A percentile compares a stretch with the other conserved stretches of the same genome.
phyloP scores from a whole-genome alignment of 495 filamentous ascomycete species.

The Lophiotrema nucula region DNA sequence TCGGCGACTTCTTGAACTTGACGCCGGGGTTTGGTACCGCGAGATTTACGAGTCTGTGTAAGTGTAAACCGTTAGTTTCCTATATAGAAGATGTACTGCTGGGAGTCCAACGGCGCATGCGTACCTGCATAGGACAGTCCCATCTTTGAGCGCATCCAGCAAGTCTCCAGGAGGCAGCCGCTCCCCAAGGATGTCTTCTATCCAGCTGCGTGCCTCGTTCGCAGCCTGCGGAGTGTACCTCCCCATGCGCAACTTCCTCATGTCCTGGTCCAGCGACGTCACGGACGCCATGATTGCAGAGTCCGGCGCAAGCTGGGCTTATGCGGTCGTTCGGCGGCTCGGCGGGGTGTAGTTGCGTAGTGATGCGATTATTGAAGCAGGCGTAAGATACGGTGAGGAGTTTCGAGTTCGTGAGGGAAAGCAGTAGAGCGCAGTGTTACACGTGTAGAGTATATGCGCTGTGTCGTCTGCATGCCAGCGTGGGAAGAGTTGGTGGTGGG shows the following conservation, averaged over 20 bases:
- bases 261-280: slow-evolving; percentile 87
- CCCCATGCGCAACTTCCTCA: slow-evolving; percentile 86
- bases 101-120: slow-evolving; percentile 1
- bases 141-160: slow-evolving; percentile 83
- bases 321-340: neutral
- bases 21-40: slow-evolving; percentile 74
- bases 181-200: slow-evolving; percentile 77
- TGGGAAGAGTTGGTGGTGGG: slow-evolving; percentile 2
- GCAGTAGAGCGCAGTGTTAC: too few species aligned
- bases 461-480: slow-evolving; percentile 20
- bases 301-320: slow-evolving; percentile 2
- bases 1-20: slow-evolving; percentile 75
- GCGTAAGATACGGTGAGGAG: neutral
- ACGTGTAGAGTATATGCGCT: too few species aligned
- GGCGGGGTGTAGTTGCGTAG: neutral
- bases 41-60: slow-evolving; percentile 73
- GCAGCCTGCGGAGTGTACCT: slow-evolving; percentile 93
- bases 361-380: slow-evolving; percentile 7
- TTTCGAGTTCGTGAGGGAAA: too few species aligned
- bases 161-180: slow-evolving; percentile 71
- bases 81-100: neutral
- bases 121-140: slow-evolving; percentile 87
- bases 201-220: slow-evolving; percentile 82
- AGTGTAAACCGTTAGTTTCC: slow-evolving; percentile 9
- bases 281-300: slow-evolving; percentile 81